Percentiles rank a stretch among this genome's conserved stretches.
Conservation (phyloP, 441 rosid genomes). For the Syzygium malaccense region DNA sequence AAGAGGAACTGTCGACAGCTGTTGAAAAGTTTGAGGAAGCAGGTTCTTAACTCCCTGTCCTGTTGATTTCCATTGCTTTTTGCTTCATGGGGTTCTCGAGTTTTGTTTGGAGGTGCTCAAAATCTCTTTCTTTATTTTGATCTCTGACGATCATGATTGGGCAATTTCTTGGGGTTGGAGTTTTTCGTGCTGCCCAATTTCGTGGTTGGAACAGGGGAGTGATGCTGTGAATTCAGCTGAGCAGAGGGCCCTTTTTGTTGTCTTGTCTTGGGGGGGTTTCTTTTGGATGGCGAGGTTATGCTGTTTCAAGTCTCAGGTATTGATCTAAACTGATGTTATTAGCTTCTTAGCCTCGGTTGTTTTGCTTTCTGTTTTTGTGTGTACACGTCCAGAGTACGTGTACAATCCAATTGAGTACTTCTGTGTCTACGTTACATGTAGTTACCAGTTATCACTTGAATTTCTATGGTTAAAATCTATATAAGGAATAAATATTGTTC, state of each 20-base stretch:
- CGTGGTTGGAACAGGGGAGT: constrained; percentile 1
- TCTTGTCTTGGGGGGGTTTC: constrained; percentile 1
- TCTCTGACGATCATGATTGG: not conserved
- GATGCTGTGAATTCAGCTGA: constrained; percentile 23
- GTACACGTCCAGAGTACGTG: not conserved
- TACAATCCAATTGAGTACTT: not conserved
- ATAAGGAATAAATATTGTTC: not conserved
- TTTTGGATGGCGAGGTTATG: constrained; percentile 54
- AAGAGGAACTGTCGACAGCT: not conserved
- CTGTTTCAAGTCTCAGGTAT: constrained; percentile 65
- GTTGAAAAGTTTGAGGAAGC: not conserved
- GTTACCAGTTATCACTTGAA: not conserved
- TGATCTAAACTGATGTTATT: not conserved
- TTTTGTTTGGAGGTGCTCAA: not conserved
- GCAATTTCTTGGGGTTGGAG: constrained; percentile 28
- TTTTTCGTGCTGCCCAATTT: constrained; percentile 12
- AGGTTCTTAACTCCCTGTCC: not conserved
- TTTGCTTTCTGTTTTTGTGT: not conserved
- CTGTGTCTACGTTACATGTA: not conserved
- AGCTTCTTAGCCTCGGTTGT: not conserved
- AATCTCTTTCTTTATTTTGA: not conserved
- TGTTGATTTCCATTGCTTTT: not conserved
- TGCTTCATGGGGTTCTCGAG: not conserved
- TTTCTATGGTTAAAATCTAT: not conserved
- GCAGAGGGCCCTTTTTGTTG: constrained; percentile 7